Conservation (phyloP, 2,329 filamentous ascomycete species). For the Nemania sp. region DNA sequence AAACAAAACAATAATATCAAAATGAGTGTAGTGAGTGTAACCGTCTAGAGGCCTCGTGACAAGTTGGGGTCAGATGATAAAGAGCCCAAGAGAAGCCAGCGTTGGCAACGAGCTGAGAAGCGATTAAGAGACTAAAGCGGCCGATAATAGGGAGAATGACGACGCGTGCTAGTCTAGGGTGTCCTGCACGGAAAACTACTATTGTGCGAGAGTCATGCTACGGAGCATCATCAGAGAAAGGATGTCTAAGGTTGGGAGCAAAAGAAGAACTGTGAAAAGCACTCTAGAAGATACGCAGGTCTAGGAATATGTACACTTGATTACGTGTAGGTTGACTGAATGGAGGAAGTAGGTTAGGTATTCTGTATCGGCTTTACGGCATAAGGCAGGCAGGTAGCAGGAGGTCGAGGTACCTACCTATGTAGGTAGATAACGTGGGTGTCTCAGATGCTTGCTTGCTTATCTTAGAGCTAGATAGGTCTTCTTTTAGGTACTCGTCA, state of each 20-base stretch:
- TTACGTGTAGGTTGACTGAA: too few species aligned
- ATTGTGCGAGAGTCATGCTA: slow-evolving; percentile 1
- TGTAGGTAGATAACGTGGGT: background rate
- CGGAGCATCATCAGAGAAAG: background rate
- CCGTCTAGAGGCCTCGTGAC: background rate
- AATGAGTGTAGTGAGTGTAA: slow-evolving; percentile 5
- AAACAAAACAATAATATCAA: slow-evolving; percentile 23
- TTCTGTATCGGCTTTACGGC: background rate
- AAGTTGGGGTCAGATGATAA: slow-evolving; percentile 11
- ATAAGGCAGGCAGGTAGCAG: too few species aligned
- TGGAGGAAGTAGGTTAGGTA: too few species aligned
- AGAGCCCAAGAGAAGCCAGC: background rate
- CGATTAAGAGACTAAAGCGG: background rate
- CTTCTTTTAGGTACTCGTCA: background rate
- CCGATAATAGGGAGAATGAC: slow-evolving; percentile 10
- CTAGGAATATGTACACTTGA: background rate
- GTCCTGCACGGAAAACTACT: background rate
- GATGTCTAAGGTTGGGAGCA: background rate
- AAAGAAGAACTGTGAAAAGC: slow-evolving; percentile 2
- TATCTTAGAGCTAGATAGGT: slow-evolving; percentile 29
- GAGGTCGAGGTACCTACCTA: too few species aligned
- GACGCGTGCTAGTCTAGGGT: slow-evolving; percentile 4
- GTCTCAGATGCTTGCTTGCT: slow-evolving; percentile 19
- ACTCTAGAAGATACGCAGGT: too few species aligned
- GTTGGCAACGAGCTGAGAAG: background rate